Evolutionary conservation across 208 protist genomes (phyloP), one percentile per base, ranked within the genome.

Genomic region (Polymyxa betae): DNA sequence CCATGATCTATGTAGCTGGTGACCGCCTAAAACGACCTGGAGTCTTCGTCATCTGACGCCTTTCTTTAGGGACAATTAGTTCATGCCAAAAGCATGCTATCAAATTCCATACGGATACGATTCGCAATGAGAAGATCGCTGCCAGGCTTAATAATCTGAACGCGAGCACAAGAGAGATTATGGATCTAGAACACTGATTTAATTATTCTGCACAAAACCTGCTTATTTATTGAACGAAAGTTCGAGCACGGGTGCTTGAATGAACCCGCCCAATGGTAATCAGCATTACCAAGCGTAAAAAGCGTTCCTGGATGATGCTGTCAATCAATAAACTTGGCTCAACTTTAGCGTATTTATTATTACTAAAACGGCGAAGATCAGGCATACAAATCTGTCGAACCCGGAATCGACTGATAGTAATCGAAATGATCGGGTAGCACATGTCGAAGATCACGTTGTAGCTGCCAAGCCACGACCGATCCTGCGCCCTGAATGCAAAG

Each of bases 11-110:
- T 43, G 10, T 45, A 5, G 72, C 16, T n/a, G n/a, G n/a, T n/a
- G n/a, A n/a, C n/a, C n/a, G n/a, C n/a, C n/a, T n/a, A n/a, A n/a
- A n/a, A n/a, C n/a, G n/a, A n/a, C n/a, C n/a, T n/a, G n/a, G n/a
- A n/a, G n/a, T n/a, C n/a, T n/a, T n/a, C n/a, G n/a, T n/a, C n/a
- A n/a, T n/a, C n/a, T n/a, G n/a, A n/a, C n/a, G n/a, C n/a, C n/a
- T n/a, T n/a, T n/a, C n/a, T n/a, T n/a, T n/a, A 12, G 72, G 72
- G 35, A 82, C 72, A 35, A 82, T 82, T 43, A 5, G 72, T 45
- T 82, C 72, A 35, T 82, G 72, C n/a, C 72, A 82, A n/a, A 82
- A 82, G n/a, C 72, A 43, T 35, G 72, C 72, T 5, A 82, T 82
- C 72, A 5, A 35, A 12, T 43, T 35, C 72, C 5, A 82, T n/a